Base-by-base conservation (phyloP, 179 eudicot species). In the Heliamphora pulchella region DNA sequence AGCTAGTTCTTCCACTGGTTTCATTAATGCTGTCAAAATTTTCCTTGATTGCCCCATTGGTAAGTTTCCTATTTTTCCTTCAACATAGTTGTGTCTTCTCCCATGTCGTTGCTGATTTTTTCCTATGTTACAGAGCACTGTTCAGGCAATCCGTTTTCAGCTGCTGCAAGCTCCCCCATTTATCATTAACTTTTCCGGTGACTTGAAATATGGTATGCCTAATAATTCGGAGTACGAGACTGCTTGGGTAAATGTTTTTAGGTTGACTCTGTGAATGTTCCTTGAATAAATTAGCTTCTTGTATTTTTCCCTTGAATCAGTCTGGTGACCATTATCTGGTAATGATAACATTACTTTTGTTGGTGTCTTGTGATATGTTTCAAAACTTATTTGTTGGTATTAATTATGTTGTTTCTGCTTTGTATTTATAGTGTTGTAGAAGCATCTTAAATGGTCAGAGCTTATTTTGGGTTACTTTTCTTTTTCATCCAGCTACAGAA, bases 161-260 rank as follows among this genome's bases (percentile, higher is more conserved):
- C 92, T 94, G 64, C 89, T 96, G 85, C 94, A 90, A 86, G 98
- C 97, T 76, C 89, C 99, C 63, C 97, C 98, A 44, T 85, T 80
- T 76, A 71, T 86, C 78, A 87, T 94, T 74, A 83, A 86, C 84
- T 82, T 76, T 79, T 84, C 91, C 58, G 98, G 92, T 80, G 99
- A 96, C 83, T 85, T 96, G 79, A 96, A 96, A 86, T 92, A 84
- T 80, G 91, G 99, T 96, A 90, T 81, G 87, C 68, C 71, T 53
- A 61, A 46, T 15, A 20, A 57, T 43, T 71, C 15, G 17, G 59
- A n/a, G 50, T 14, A 0, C 3, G 43, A 10, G 5, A 48, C 13
- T 9, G 48, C 31, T 20, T 65, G 48, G 9, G 8, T 48, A 59
- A 4, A 61, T 62, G 20, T 70, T 55, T 43, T 5, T 18, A 58